phyloP scores from a whole-genome alignment of 306 rosid genomes.

The Vigna nakashimae region DNA sequence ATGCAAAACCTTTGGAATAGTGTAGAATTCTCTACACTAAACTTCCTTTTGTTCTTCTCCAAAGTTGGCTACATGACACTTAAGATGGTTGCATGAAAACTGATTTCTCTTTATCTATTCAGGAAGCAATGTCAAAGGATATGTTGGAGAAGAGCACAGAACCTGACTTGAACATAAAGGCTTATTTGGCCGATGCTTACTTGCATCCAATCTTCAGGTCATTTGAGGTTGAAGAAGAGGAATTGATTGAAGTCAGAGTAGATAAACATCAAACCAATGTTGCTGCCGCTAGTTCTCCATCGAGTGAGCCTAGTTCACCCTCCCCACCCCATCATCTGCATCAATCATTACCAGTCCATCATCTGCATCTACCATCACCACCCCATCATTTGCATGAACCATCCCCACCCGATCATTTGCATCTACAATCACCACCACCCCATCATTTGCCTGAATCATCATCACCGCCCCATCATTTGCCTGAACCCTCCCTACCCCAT shows the following conservation, averaged over 20 bases:
- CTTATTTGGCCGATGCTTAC: constrained; percentile 86
- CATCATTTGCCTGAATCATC: constrained; percentile 43
- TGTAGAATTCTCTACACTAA: background rate
- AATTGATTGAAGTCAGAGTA: constrained; percentile 66
- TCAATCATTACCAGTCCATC: constrained; percentile 47
- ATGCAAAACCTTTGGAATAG: background rate
- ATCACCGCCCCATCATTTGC: background rate
- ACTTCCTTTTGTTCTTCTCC: constrained; percentile 22
- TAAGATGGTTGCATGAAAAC: constrained; percentile 16
- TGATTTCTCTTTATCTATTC: constrained; percentile 34
- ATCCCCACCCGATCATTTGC: constrained; percentile 6
- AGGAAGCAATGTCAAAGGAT: constrained; percentile 96
- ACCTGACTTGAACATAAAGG: constrained; percentile 74
- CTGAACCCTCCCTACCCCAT: constrained; percentile 54
- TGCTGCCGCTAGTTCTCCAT: constrained; percentile 40
- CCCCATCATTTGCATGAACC: constrained; percentile 44
- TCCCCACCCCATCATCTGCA: constrained; percentile 55
- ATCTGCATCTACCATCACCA: background rate
- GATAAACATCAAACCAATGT: constrained; percentile 67
- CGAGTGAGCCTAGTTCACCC: constrained; percentile 64
- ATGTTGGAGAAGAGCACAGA: constrained; percentile 67
- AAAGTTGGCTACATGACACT: background rate
- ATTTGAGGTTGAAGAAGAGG: constrained; percentile 76
- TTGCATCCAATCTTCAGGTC: constrained; percentile 93
- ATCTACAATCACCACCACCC: constrained; percentile 36